Percentiles rank a stretch among this genome's conserved stretches.
phyloP scores from a whole-genome alignment of 495 filamentous ascomycete species.

The Clavariopsis aquatica region DNA sequence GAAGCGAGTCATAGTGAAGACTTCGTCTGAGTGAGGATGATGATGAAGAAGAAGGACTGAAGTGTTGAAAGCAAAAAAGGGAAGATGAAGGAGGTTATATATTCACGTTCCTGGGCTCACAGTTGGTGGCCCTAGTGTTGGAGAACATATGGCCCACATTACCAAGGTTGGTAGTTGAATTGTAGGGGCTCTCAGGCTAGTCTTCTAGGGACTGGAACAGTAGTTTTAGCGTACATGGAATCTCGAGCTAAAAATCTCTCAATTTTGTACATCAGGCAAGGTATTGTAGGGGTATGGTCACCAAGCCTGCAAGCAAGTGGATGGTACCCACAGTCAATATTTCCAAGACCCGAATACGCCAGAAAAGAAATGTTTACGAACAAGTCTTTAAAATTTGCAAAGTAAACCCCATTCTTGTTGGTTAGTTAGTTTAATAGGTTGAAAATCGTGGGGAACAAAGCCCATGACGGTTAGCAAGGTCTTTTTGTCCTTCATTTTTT shows the following conservation, averaged over 20 bases:
- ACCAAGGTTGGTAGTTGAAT: background rate
- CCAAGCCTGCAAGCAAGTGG: background rate
- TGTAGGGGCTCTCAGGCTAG: background rate
- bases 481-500: too few species aligned
- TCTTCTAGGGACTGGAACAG: slow-evolving; percentile 5
- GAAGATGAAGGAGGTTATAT: slow-evolving; percentile 9
- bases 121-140: background rate
- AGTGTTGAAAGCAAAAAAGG: background rate
- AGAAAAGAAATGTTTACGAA: background rate
- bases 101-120: background rate
- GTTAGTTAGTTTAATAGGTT: too few species aligned
- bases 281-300: background rate
- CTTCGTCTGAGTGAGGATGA: background rate
- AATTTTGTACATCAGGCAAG: slow-evolving; percentile 5
- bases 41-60: background rate
- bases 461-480: too few species aligned
- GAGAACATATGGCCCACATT: background rate
- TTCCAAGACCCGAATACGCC: slow-evolving; percentile 21
- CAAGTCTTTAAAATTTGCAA: background rate
- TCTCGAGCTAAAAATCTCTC: background rate
- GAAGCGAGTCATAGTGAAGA: slow-evolving; percentile 19
- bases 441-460: too few species aligned
- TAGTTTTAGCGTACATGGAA: background rate
- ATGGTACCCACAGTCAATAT: slow-evolving; percentile 15
- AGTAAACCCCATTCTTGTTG: too few species aligned